Evolutionary conservation across 23 red algal species (phyloP).

Genomic region (Chondrus crispus): DNA sequence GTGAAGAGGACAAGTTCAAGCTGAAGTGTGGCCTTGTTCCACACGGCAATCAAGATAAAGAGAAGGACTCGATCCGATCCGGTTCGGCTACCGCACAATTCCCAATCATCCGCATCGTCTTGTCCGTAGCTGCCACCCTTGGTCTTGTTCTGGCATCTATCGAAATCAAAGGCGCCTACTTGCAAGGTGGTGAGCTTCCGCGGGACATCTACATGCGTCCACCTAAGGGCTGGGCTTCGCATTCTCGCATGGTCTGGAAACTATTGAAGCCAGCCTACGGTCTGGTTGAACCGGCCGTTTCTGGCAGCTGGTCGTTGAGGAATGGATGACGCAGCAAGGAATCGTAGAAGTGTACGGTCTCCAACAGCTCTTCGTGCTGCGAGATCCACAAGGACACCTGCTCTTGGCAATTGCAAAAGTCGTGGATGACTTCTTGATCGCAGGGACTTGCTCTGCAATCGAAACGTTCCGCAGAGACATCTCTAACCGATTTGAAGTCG

Average conservation of each 20-base stretch:
- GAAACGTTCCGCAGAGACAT: neutral
- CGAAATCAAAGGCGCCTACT: neutral
- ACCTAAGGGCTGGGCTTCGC: neutral
- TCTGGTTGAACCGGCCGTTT: neutral
- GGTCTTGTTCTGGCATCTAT: neutral
- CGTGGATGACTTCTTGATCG: constrained; percentile 3
- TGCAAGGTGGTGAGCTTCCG: no score
- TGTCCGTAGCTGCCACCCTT: neutral
- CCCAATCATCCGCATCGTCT: neutral
- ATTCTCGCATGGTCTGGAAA: neutral
- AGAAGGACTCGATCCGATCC: neutral
- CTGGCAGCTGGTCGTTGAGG: constrained; percentile 8
- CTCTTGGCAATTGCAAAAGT: constrained; percentile 1
- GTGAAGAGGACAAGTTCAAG: neutral
- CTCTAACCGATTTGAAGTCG: neutral
- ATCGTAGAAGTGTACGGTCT: neutral
- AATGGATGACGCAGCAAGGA: neutral
- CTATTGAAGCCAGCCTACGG: neutral
- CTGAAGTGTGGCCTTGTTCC: neutral
- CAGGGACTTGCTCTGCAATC: neutral
- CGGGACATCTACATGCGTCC: neutral
- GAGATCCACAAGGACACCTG: neutral
- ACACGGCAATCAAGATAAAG: neutral
- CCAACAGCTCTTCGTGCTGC: neutral
- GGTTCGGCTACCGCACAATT: neutral